Base-by-base conservation (phyloP, 1,139 yeast species). In the Debaryomyces fabryi region DNA sequence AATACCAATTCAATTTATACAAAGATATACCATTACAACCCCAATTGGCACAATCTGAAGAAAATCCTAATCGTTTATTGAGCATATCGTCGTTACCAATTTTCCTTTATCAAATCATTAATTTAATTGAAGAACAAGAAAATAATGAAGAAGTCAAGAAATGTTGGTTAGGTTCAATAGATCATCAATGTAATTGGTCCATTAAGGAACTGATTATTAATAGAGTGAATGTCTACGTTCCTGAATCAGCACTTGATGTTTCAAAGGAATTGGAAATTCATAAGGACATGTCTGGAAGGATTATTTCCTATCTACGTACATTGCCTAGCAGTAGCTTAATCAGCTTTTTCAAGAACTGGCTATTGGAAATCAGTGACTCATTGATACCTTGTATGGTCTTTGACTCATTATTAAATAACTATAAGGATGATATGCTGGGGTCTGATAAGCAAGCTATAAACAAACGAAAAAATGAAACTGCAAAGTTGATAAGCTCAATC, bases 21-120 rank as follows among this genome's bases (percentile, higher is more conserved):
- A 72, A 71, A 47, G 81, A 76, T 52, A 62, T 76, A 38, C 75
- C 78, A 13, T 62, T 76, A 23, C 81, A 76, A 44, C 53, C 69
- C 3, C 63, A 60, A 35, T 36, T 67, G 8, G 46, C 52, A 5
- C 58, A 57, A 12, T 44, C 58, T 20, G 62, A 52, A 4, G 56
- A 54, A 9, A 45, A 37, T 29, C 12, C 46, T 8, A 47, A 50
- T 7, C 53, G 54, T 6, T 50, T 65, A 13, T 58, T 70, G 30
- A 66, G 71, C 39, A 50, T 69, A 10, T 47, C 64, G 3, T 73
- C 78, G 2, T 54, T 71, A 12, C 79, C 81, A 0, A 60, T 59
- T 21, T 70, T 75, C 39, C 54, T 76, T 3, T 60, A 59, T 44
- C 58, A 60, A 42, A 36, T 64, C 2, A 50, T 72, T 7, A 56